Conservation (phyloP, 306 rosid genomes). For the Pyrus pyrifolia region DNA sequence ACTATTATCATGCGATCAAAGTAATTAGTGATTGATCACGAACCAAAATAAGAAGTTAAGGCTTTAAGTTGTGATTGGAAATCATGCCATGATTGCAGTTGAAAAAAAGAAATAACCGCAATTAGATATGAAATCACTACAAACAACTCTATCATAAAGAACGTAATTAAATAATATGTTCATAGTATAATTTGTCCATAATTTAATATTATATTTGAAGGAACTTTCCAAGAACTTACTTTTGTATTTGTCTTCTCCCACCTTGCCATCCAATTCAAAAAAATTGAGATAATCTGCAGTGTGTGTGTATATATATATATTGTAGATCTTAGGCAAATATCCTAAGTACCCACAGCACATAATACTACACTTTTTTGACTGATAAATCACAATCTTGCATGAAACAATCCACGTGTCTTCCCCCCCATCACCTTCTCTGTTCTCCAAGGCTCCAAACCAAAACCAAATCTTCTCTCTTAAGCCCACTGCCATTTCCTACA, state of each 20-base stretch:
- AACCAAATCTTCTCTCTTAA: not conserved
- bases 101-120: not conserved
- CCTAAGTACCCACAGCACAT: not conserved
- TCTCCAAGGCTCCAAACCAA: not conserved
- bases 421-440: not conserved
- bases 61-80: not conserved
- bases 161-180: not conserved
- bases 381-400: constrained; percentile 26
- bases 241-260: not conserved
- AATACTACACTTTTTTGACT: not conserved
- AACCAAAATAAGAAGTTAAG: not conserved
- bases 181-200: not conserved
- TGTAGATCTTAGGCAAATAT: not conserved
- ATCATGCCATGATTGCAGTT: not conserved
- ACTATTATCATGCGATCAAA: not conserved
- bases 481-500: not conserved
- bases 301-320: too few relatives aligned
- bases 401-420: constrained; percentile 52
- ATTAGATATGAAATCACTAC: not conserved
- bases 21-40: not conserved
- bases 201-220: not conserved
- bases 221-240: not conserved
- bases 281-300: not conserved
- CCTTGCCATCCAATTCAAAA: not conserved
- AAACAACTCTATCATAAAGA: not conserved